Percentiles rank a stretch among this genome's conserved stretches.
Conservation (phyloP, 176 grass and related monocot species). For the Eragrostis nindensis region DNA sequence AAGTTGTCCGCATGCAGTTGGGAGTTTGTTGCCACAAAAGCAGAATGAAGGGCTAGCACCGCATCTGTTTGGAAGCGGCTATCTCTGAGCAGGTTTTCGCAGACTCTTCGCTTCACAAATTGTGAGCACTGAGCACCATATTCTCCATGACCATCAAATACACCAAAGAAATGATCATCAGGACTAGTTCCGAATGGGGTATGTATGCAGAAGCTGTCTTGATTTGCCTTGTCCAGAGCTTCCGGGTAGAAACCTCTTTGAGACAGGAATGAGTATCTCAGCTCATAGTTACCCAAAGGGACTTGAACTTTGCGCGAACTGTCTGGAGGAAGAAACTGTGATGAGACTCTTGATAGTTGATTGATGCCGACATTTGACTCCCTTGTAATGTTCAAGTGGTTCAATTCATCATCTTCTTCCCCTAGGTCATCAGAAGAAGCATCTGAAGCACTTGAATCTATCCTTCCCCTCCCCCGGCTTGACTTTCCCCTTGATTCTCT, state of each 20-base stretch:
- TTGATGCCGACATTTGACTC: constrained; percentile 89
- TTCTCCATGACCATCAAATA: constrained; percentile 98
- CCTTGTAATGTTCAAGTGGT: constrained; percentile 61
- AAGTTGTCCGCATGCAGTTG: constrained; percentile 80
- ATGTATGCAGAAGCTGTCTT: constrained; percentile 92
- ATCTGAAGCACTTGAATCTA: constrained; percentile 60
- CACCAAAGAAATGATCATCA: constrained; percentile 95
- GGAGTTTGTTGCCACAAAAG: constrained; percentile 80
- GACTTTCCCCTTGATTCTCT: constrained; percentile 58
- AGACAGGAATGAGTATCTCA: constrained; percentile 88
- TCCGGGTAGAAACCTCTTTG: constrained; percentile 98
- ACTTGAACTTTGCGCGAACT: constrained; percentile 84
- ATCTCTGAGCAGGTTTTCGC: constrained; percentile 90
- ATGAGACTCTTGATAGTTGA: constrained; percentile 80
- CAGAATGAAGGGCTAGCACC: constrained; percentile 66
- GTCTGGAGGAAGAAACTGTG: constrained; percentile 93
- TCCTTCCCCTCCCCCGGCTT: constrained; percentile 46
- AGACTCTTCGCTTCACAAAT: constrained; percentile 83
- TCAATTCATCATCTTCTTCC: constrained; percentile 65
- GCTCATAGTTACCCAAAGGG: constrained; percentile 82
- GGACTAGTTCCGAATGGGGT: constrained; percentile 83
- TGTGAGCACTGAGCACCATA: constrained; percentile 93
- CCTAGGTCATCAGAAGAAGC: constrained; percentile 66
- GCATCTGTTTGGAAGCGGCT: constrained; percentile 60
- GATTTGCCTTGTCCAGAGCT: constrained; percentile 85